Percentiles rank a stretch among this genome's conserved stretches.
These are phyloP conservation scores for Drosera spatulata DNA, from an alignment of 179 eudicot genomes.

Conservation along the genomic window DNA sequence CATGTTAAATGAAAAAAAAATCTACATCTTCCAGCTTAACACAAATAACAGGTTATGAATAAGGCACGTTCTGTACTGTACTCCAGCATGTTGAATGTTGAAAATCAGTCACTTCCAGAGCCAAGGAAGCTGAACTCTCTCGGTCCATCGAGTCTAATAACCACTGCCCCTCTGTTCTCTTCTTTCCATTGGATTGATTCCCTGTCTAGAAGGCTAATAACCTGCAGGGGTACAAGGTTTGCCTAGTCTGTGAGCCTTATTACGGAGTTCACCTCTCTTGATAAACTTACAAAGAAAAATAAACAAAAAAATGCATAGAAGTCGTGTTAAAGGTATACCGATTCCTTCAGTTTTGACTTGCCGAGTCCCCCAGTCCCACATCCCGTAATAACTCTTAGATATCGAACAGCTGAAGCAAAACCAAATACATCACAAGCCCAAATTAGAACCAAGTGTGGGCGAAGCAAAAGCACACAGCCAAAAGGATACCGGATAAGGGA, in stretches of 20 bases:
- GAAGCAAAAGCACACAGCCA: not conserved
- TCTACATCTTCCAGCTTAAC: no score
- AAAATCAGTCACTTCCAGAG: conserved; percentile 31
- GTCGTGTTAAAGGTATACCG: conserved; percentile 39
- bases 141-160: conserved; percentile 63
- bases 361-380: conserved; percentile 85
- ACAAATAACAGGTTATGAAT: no score
- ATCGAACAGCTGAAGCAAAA: conserved; percentile 58
- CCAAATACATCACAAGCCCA: not conserved
- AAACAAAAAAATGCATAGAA: conserved; percentile 1
- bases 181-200: conserved; percentile 67
- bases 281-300: not conserved
- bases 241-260: no score
- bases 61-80: no score
- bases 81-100: no score
- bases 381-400: conserved; percentile 85
- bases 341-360: conserved; percentile 74
- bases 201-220: conserved; percentile 41
- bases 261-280: no score
- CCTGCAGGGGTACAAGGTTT: conserved; percentile 20
- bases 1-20: no score
- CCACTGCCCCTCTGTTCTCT: conserved; percentile 77
- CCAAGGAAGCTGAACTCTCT: conserved; percentile 68
- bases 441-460: not conserved
- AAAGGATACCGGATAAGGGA: not conserved